Evolutionary conservation across 257 asterid species (phyloP), one percentile per base, ranked within the genome.

Genomic region (Scutellaria baicalensis): DNA sequence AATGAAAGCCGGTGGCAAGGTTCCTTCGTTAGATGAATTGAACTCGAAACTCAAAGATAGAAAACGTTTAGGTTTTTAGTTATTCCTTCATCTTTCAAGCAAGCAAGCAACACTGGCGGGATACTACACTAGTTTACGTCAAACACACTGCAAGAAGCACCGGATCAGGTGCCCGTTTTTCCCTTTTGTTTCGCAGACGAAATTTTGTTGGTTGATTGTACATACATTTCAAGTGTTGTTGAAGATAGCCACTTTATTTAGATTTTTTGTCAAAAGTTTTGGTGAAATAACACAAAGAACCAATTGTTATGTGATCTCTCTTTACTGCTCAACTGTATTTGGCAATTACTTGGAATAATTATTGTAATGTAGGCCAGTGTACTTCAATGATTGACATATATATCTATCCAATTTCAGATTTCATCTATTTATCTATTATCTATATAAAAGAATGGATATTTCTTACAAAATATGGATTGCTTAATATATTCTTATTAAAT

Each of bases 1-100:
- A 12, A 40, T 72, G 77, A 83, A 78, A 72, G 75, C 58, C 64
- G 96, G 97, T 27, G 88, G 79, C 60, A 78, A 73, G 74, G 64
- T 82, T 73, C 98, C 97, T 16, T 78, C 84, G 1, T 50, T 80
- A 69, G 81, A 80, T 8, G 97, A 88, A 71, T 68, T 93, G 79
- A 87, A 80, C 35, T 69, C 78, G 13, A 90, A 79, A 71, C 62
- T 81, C 66, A 54, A 75, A 36, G 71, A 80, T 42, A 80, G 77
- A 60, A 71, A 63, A 64, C 72, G 78, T 49, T 68, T 88, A 6
- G 93, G 92, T 21, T 66, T 93, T 27, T 88, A 84, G 77, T 42
- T 13, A 20, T 14, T 48, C 65, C 35, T 59, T 59, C n/a, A 8
- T 44, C 9, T 52, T 54, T 51, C 59, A 16, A 33, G 5, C 8